These are phyloP conservation scores for Geotrichum phurueaensis DNA, from an alignment of 1,139 yeast species.

Conservation along the genomic window DNA sequence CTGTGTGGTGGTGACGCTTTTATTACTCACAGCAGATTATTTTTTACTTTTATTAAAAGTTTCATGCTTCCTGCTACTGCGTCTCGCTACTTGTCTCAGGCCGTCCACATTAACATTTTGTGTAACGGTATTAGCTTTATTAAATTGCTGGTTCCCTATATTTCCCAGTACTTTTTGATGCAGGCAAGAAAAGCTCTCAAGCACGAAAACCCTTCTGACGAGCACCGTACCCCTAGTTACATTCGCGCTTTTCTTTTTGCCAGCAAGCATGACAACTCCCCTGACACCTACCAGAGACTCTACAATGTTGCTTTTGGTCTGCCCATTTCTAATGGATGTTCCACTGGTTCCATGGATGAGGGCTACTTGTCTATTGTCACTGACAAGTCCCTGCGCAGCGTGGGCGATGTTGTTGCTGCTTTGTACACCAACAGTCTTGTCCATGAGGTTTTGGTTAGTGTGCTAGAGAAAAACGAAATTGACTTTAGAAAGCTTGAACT, in stretches of 20 bases:
- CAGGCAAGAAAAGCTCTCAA: conserved; percentile 22
- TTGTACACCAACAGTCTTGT: conserved; percentile 29
- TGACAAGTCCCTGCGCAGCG: conserved; percentile 29
- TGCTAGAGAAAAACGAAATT: conserved; percentile 21
- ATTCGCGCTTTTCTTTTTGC: conserved; percentile 19
- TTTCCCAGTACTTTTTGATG: conserved; percentile 24
- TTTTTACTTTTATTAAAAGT: conserved; percentile 30
- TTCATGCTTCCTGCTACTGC: conserved; percentile 29
- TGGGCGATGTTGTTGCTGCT: conserved; percentile 32
- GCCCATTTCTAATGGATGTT: conserved; percentile 19
- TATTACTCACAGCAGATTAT: conserved; percentile 24
- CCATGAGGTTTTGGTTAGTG: conserved; percentile 26
- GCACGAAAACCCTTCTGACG: not conserved
- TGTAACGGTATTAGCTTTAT: conserved; percentile 11
- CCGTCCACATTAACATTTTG: conserved; percentile 32
- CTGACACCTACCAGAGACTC: conserved; percentile 25
- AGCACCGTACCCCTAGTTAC: conserved; percentile 19
- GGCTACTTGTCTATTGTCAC: conserved; percentile 25
- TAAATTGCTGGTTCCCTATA: conserved; percentile 6
- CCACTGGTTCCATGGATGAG: conserved; percentile 25
- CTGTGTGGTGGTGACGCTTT: conserved; percentile 37
- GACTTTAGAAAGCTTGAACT: conserved; percentile 23
- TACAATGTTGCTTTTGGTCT: conserved; percentile 25
- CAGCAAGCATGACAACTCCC: conserved; percentile 18
- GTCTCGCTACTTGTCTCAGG: conserved; percentile 29